phyloP scores from a whole-genome alignment of 371 early-diverging fungal species.

The Fennellomyces sp. region DNA sequence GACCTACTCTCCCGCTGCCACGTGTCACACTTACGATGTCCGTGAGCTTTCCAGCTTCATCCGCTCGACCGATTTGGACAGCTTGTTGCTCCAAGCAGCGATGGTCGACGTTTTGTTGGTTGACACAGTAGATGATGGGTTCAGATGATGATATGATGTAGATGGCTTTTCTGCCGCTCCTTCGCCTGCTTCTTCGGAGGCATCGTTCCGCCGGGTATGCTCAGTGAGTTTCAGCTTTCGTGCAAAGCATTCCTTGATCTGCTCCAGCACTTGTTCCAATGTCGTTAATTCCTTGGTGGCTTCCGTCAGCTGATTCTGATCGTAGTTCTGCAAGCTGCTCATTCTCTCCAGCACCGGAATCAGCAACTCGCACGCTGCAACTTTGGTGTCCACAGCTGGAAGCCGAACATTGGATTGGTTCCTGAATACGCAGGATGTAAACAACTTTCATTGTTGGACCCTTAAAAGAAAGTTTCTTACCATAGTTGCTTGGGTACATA shows the following conservation, averaged over 20 bases:
- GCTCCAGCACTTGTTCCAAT: conserved; percentile 24
- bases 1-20: neutral
- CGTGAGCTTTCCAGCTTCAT: conserved; percentile 31
- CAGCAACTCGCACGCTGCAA: conserved; percentile 25
- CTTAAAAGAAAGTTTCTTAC: no score
- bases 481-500: conserved; percentile 39
- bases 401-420: conserved; percentile 32
- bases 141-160: neutral
- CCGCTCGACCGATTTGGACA: conserved; percentile 37
- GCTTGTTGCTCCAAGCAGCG: conserved; percentile 31
- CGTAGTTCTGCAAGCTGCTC: conserved; percentile 11
- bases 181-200: neutral
- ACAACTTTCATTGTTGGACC: no score
- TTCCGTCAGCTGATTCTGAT: conserved; percentile 25
- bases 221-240: conserved; percentile 16
- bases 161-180: neutral
- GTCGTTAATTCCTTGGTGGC: conserved; percentile 17
- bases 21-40: conserved; percentile 20
- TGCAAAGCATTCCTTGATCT: conserved; percentile 22
- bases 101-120: conserved; percentile 19
- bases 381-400: conserved; percentile 28
- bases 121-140: neutral
- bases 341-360: conserved; percentile 22
- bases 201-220: neutral
- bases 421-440: no score